These are phyloP conservation scores for Agastache rugosa DNA, from an alignment of 257 asterid species.

Conservation along the genomic window DNA sequence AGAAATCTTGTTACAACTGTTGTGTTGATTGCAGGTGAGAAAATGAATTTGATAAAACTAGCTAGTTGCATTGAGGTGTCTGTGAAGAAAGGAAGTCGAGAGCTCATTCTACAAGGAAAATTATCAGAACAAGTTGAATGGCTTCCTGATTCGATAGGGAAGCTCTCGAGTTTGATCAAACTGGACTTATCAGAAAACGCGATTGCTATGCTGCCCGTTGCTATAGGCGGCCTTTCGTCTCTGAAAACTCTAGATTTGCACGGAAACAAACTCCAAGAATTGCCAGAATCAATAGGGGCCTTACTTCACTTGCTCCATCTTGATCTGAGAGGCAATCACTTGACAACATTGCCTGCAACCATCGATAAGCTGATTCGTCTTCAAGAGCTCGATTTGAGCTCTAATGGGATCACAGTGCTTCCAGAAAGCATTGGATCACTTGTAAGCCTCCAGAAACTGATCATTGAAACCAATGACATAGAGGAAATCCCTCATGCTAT, in stretches of 20 bases:
- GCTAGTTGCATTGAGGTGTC: conserved; percentile 77
- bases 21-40: conserved; percentile 61
- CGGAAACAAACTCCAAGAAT: conserved; percentile 55
- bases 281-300: conserved; percentile 75
- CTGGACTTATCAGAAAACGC: conserved; percentile 77
- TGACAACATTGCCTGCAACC: conserved; percentile 59
- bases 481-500: conserved; percentile 92
- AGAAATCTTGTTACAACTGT: not conserved
- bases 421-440: conserved; percentile 85
- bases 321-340: conserved; percentile 68
- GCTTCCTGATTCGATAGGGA: conserved; percentile 93
- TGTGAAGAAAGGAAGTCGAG: conserved; percentile 69
- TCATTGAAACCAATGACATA: conserved; percentile 70
- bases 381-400: conserved; percentile 81
- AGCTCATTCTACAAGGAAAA: conserved; percentile 63
- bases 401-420: conserved; percentile 62
- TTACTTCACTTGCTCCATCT: conserved; percentile 66
- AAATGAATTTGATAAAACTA: conserved; percentile 69
- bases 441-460: conserved; percentile 60
- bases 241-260: conserved; percentile 68
- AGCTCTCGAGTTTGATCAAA: conserved; percentile 64
- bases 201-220: conserved; percentile 55
- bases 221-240: conserved; percentile 64
- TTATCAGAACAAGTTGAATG: conserved; percentile 79
- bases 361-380: conserved; percentile 58